Conservation (phyloP, 345 rosid genomes). For the Excoecaria agallocha region DNA sequence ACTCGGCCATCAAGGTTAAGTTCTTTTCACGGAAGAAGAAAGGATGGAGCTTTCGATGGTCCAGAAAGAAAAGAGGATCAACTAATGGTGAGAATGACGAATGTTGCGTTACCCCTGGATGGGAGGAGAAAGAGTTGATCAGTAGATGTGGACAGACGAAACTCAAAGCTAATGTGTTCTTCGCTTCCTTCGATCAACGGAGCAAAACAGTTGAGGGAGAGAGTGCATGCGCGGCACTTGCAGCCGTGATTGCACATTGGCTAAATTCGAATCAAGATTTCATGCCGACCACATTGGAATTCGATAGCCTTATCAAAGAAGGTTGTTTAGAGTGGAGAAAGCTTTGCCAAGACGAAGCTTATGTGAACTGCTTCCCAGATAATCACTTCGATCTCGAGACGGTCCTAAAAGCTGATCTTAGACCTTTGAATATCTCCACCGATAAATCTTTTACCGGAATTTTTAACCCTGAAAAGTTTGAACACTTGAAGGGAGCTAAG, state of each 20-base stretch:
- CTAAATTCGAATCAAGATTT: conserved; percentile 24
- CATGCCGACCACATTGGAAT: conserved; percentile 28
- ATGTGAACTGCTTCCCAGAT: conserved; percentile 20
- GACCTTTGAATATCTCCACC: conserved; percentile 29
- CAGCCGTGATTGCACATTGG: conserved; percentile 30
- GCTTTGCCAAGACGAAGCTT: conserved; percentile 22
- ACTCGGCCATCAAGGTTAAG: background rate
- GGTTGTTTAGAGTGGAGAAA: conserved; percentile 39
- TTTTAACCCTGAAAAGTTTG: conserved; percentile 50
- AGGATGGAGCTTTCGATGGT: conserved; percentile 9
- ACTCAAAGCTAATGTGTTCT: conserved; percentile 30
- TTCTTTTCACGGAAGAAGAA: conserved; percentile 22
- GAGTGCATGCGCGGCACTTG: conserved; percentile 37
- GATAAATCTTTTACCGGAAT: conserved; percentile 51
- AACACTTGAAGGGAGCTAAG: conserved; percentile 32
- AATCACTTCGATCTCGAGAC: conserved; percentile 48
- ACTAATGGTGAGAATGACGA: background rate
- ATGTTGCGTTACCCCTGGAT: background rate
- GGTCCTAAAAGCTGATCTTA: conserved; percentile 25
- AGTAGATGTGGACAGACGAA: conserved; percentile 45
- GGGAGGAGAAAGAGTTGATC: conserved; percentile 33
- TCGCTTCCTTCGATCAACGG: conserved; percentile 46
- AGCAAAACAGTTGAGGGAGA: conserved; percentile 35
- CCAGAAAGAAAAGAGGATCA: conserved; percentile 16
- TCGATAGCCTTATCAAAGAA: conserved; percentile 30